A percentile compares a stretch with the other conserved stretches of the same genome.
Evolutionary conservation across 192 early-diverging fungal species (phyloP).

Genomic region (Coemansia sp.): DNA sequence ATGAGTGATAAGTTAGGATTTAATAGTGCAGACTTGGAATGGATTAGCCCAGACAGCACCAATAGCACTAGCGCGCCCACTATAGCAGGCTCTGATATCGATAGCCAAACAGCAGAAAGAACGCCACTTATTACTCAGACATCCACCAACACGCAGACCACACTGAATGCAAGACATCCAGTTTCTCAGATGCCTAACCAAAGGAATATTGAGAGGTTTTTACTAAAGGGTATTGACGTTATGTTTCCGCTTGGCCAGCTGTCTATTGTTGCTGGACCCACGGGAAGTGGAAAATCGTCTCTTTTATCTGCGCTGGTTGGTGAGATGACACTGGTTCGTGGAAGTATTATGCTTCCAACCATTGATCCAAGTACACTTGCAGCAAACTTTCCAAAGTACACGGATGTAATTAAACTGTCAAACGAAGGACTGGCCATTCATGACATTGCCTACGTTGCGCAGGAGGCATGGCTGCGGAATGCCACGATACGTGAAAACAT

Average conservation of each 20-base stretch:
- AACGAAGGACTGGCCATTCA: conserved; percentile 33
- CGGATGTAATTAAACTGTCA: conserved; percentile 8
- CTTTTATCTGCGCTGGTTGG: conserved; percentile 74
- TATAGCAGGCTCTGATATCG: not conserved
- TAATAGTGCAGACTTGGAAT: conserved; percentile 36
- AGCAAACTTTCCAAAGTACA: not conserved
- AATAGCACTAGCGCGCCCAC: not conserved
- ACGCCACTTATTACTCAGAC: not conserved
- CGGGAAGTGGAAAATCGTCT: conserved; percentile 82
- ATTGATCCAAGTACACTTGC: not conserved
- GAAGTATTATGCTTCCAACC: conserved; percentile 18
- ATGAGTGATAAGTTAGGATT: conserved; percentile 20
- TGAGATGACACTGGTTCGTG: conserved; percentile 58
- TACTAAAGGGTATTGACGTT: conserved; percentile 61
- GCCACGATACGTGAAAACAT: no score
- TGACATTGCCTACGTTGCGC: conserved; percentile 65
- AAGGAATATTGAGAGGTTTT: conserved; percentile 31
- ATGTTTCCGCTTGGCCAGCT: conserved; percentile 56
- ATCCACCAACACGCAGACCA: not conserved
- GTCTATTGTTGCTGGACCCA: conserved; percentile 79
- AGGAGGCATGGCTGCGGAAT: no score
- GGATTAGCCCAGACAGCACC: not conserved
- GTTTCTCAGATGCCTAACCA: not conserved
- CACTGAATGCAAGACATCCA: not conserved
- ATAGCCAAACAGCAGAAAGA: not conserved